Evolutionary conservation across 805 yeast species (phyloP).

Genomic region (Wickerhamiella lipophila): DNA sequence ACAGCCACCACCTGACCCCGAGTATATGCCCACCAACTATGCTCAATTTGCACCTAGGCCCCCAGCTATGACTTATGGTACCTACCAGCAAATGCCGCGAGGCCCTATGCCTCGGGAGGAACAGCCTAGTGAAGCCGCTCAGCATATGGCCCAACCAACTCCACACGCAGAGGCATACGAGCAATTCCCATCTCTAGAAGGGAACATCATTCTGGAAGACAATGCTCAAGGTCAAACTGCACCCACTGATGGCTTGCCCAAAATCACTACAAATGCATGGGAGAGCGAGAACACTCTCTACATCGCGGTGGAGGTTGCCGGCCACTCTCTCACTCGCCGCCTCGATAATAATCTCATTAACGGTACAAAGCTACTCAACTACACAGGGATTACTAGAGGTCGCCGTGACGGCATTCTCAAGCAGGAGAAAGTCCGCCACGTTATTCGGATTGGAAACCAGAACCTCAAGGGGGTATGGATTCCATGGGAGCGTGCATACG

Average conservation of each 20-base stretch:
- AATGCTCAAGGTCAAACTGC: slow-evolving; percentile 3
- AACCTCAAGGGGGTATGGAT: slow-evolving; percentile 24
- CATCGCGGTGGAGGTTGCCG: slow-evolving; percentile 16
- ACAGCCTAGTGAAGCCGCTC: not conserved
- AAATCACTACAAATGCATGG: slow-evolving; percentile 19
- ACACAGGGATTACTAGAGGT: slow-evolving; percentile 20
- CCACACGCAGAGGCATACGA: not conserved
- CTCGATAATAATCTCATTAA: slow-evolving; percentile 24
- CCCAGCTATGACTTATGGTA: not conserved
- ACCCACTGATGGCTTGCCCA: not conserved
- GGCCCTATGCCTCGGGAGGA: not conserved
- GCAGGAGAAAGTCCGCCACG: slow-evolving; percentile 20
- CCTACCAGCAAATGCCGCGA: not conserved
- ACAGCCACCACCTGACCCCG: not conserved
- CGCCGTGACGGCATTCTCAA: slow-evolving; percentile 22
- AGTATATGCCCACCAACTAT: not conserved
- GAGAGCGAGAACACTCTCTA: slow-evolving; percentile 21
- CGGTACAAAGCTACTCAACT: slow-evolving; percentile 23
- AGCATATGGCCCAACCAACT: not conserved
- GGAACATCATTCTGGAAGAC: not conserved
- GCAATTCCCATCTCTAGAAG: slow-evolving; percentile 5
- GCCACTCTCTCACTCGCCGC: slow-evolving; percentile 17
- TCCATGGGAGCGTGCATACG: slow-evolving; percentile 22
- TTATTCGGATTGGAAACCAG: slow-evolving; percentile 22
- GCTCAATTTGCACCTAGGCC: not conserved